Conservation (phyloP, 345 rosid species). For the Acer campestre region DNA sequence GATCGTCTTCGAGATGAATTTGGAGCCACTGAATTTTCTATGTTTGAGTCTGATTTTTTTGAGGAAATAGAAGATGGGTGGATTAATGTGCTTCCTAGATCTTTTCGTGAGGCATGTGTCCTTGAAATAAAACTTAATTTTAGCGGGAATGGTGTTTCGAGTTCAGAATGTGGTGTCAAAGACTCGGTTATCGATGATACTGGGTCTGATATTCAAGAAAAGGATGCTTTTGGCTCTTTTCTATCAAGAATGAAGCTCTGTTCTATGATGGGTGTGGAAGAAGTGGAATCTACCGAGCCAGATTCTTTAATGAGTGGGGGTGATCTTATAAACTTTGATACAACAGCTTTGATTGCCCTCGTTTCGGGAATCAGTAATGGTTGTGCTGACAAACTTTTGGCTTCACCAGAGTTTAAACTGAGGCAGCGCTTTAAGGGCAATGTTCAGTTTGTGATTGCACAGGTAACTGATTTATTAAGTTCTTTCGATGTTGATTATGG, state of each 20-base stretch:
- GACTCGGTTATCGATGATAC: constrained; percentile 18
- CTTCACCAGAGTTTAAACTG: constrained; percentile 44
- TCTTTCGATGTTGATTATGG: neutral
- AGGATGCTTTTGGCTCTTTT: constrained; percentile 42
- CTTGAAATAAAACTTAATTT: constrained; percentile 59
- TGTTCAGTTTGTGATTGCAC: constrained; percentile 68
- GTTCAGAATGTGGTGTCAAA: neutral
- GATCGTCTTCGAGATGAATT: constrained; percentile 44
- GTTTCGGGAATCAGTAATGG: constrained; percentile 92
- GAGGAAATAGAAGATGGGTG: constrained; percentile 65
- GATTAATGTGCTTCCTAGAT: constrained; percentile 52
- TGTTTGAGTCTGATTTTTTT: constrained; percentile 35
- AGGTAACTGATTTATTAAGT: constrained; percentile 45
- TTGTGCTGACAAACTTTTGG: constrained; percentile 56
- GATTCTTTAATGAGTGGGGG: constrained; percentile 25
- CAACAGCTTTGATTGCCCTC: constrained; percentile 83
- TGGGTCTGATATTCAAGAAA: constrained; percentile 25
- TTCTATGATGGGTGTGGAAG: constrained; percentile 5
- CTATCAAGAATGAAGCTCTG: constrained; percentile 43
- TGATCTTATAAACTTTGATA: constrained; percentile 65
- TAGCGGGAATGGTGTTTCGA: constrained; percentile 12
- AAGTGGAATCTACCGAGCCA: constrained; percentile 16
- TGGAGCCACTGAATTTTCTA: constrained; percentile 52
- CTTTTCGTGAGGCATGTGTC: constrained; percentile 48
- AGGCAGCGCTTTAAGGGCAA: constrained; percentile 80